These are phyloP conservation scores for Candida railenensis DNA, from an alignment of 805 yeast genomes.

Conservation along the genomic window DNA sequence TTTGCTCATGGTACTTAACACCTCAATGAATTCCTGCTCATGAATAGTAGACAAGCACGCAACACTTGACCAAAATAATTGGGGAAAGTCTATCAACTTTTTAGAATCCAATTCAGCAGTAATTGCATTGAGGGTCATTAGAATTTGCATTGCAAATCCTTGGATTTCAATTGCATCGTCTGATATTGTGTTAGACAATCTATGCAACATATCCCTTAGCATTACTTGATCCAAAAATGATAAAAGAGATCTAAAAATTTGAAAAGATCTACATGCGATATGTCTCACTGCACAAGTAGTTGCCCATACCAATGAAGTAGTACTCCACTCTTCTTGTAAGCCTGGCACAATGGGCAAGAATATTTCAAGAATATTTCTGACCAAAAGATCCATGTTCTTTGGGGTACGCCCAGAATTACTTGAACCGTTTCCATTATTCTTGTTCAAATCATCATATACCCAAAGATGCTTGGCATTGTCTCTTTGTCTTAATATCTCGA, in stretches of 20 bases:
- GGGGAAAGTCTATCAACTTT: constrained; percentile 83
- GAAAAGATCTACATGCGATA: constrained; percentile 95
- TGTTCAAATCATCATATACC: constrained; percentile 83
- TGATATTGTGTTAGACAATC: constrained; percentile 88
- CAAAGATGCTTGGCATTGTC: constrained; percentile 54
- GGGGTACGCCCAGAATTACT: constrained; percentile 78
- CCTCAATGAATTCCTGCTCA: constrained; percentile 91
- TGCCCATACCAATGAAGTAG: constrained; percentile 86
- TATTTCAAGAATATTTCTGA: constrained; percentile 59
- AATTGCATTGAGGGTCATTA: constrained; percentile 92
- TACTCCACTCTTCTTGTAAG: constrained; percentile 82
- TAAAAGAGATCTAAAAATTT: constrained; percentile 81
- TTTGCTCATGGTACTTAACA: constrained; percentile 75
- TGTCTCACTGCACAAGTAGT: constrained; percentile 97
- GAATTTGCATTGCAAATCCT: constrained; percentile 94
- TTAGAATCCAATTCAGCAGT: constrained; percentile 81
- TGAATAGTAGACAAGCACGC: constrained; percentile 89
- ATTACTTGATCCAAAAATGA: constrained; percentile 79
- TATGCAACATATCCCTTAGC: constrained; percentile 90
- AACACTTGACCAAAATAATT: constrained; percentile 90
- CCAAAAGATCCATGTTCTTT: constrained; percentile 73
- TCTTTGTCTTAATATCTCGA: constrained; percentile 54
- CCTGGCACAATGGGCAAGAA: constrained; percentile 48
- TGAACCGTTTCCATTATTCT: constrained; percentile 45
- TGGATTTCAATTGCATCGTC: constrained; percentile 89